These are phyloP conservation scores for Ocimum tenuiflorum DNA, from an alignment of 257 asterid species.

Conservation along the genomic window DNA sequence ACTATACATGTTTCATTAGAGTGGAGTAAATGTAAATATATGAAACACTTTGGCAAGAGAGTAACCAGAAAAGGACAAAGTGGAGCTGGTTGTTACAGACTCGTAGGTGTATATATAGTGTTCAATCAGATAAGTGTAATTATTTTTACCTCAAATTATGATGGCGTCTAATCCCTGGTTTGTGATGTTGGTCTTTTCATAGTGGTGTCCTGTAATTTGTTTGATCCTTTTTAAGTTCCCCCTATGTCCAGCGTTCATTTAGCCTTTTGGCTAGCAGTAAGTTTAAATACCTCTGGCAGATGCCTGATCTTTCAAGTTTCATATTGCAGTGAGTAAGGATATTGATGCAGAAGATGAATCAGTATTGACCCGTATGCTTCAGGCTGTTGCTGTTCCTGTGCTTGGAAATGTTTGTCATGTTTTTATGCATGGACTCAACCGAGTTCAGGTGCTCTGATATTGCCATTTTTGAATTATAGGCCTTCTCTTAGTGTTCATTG, in stretches of 20 bases:
- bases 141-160: not conserved
- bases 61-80: not conserved
- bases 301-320: constrained; percentile 3
- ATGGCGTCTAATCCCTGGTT: not conserved
- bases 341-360: constrained; percentile 66
- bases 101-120: not conserved
- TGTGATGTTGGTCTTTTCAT: not conserved
- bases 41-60: not conserved
- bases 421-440: constrained; percentile 92
- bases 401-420: constrained; percentile 87
- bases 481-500: not conserved
- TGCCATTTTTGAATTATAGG: not conserved
- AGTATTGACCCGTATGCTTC: constrained; percentile 61
- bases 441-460: constrained; percentile 44
- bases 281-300: not conserved
- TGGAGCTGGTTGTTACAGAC: not conserved
- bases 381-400: constrained; percentile 83
- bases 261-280: not conserved
- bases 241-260: not conserved
- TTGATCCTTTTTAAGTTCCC: not conserved
- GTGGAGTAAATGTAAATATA: no score
- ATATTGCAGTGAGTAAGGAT: constrained; percentile 55
- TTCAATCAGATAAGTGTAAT: not conserved
- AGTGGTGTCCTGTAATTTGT: not conserved
- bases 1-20: no score